phyloP scores from a whole-genome alignment of 1,284 basidiomycete species.

The Cryptococcus depauperatus region DNA sequence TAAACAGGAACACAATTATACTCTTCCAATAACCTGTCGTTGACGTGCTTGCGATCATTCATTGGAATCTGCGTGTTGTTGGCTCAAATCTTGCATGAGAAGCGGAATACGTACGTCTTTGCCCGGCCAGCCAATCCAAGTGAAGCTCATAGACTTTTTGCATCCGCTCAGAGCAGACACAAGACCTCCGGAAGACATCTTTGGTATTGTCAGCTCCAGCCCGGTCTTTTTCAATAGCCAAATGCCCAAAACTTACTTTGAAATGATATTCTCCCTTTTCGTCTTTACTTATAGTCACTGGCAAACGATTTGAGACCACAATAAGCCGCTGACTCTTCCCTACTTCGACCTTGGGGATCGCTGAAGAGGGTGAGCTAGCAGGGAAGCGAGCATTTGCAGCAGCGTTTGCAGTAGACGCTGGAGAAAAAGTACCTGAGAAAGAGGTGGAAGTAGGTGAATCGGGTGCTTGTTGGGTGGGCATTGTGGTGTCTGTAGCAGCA shows the following conservation, averaged over 20 bases:
- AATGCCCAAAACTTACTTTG: too few species aligned
- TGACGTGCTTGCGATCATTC: slow-evolving; percentile 75
- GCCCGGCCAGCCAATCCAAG: slow-evolving; percentile 80
- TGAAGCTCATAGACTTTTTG: slow-evolving; percentile 93
- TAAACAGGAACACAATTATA: slow-evolving; percentile 97
- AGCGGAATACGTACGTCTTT: slow-evolving; percentile 39
- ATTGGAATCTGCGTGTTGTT: slow-evolving; percentile 63
- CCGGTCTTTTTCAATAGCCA: too few species aligned
- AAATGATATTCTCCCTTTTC: slow-evolving; percentile 81
- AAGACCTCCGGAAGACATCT: slow-evolving; percentile 88
- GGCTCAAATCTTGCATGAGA: neutral
- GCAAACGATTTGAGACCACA: slow-evolving; percentile 91
- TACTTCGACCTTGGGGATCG: neutral
- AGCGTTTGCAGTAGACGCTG: neutral
- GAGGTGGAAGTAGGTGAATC: slow-evolving; percentile 1
- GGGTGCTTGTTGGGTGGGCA: too few species aligned
- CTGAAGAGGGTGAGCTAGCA: neutral
- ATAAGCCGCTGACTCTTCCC: slow-evolving; percentile 62
- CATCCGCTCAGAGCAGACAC: slow-evolving; percentile 89
- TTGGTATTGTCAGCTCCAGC: neutral
- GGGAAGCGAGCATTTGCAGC: neutral
- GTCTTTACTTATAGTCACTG: slow-evolving; percentile 85
- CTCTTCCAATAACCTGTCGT: slow-evolving; percentile 81
- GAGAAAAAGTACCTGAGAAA: neutral
- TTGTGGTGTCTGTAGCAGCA: too few species aligned